A percentile compares a stretch with the other conserved stretches of the same genome.
Evolutionary conservation across 2,329 filamentous ascomycete species (phyloP).

Genomic region (Neurospora crassa): DNA sequence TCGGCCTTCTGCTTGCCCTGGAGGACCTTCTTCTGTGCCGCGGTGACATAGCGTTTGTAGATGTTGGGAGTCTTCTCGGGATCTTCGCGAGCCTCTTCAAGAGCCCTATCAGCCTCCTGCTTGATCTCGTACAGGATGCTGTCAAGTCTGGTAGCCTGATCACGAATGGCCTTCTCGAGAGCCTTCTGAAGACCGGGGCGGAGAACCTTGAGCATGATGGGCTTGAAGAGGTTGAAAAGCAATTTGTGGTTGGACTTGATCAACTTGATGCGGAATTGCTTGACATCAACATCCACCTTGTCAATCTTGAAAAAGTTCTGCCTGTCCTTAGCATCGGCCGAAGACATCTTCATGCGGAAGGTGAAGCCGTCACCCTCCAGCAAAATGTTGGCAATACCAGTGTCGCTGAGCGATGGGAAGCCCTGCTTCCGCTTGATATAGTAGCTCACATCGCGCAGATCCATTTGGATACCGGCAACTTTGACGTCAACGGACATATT

Average conservation of each 20-base stretch:
- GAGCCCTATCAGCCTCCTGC: slow-evolving; percentile 67
- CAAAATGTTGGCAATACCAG: slow-evolving; percentile 79
- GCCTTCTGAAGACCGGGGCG: slow-evolving; percentile 79
- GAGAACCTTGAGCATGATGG: slow-evolving; percentile 73
- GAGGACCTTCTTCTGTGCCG: slow-evolving; percentile 62
- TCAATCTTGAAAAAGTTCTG: slow-evolving; percentile 93
- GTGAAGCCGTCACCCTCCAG: slow-evolving; percentile 80
- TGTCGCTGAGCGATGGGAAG: slow-evolving; percentile 80
- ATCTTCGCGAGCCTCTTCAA: slow-evolving; percentile 54
- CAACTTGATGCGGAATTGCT: slow-evolving; percentile 76
- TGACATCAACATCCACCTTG: slow-evolving; percentile 74
- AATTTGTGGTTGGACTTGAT: slow-evolving; percentile 94
- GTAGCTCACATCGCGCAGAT: slow-evolving; percentile 83
- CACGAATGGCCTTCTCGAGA: slow-evolving; percentile 79
- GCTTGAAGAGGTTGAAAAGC: slow-evolving; percentile 79
- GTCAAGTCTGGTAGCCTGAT: slow-evolving; percentile 70
- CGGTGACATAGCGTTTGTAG: slow-evolving; percentile 74
- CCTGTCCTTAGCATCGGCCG: slow-evolving; percentile 62
- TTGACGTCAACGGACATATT: slow-evolving; percentile 75
- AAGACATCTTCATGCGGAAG: slow-evolving; percentile 85
- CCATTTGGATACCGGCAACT: slow-evolving; percentile 85
- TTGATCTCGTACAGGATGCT: slow-evolving; percentile 66
- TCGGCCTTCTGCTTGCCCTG: slow-evolving; percentile 72
- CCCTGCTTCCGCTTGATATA: slow-evolving; percentile 93
- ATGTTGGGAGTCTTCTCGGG: slow-evolving; percentile 71